phyloP scores from a whole-genome alignment of 2,329 filamentous ascomycete species.

The Xylariales sp. region DNA sequence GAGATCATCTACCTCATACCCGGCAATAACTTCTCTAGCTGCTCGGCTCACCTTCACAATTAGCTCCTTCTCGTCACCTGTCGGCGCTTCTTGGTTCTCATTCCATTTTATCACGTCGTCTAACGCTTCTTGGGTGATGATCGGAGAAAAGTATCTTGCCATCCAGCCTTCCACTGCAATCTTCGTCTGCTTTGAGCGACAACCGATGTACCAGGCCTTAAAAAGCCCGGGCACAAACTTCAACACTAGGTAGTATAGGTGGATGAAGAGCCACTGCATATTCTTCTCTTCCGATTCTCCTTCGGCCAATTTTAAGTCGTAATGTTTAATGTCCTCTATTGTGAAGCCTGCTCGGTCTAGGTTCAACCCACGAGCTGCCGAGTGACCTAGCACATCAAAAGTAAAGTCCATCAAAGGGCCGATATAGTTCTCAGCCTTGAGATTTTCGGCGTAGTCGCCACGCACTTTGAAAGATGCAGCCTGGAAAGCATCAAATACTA shows the following conservation, averaged over 20 bases:
- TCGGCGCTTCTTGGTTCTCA: slow-evolving; percentile 60
- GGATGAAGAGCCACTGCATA: slow-evolving; percentile 84
- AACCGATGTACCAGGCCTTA: slow-evolving; percentile 85
- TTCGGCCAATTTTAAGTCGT: slow-evolving; percentile 64
- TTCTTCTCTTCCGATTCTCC: slow-evolving; percentile 75
- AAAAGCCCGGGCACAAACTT: slow-evolving; percentile 82
- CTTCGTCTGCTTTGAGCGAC: slow-evolving; percentile 82
- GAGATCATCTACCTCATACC: slow-evolving; percentile 89
- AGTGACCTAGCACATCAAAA: slow-evolving; percentile 87
- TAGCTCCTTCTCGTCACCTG: slow-evolving; percentile 66
- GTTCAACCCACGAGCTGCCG: slow-evolving; percentile 77
- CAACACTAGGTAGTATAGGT: slow-evolving; percentile 86
- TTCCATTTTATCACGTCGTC: slow-evolving; percentile 77
- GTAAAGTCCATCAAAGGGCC: slow-evolving; percentile 78
- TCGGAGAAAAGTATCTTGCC: slow-evolving; percentile 80
- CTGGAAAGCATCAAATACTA: slow-evolving; percentile 87
- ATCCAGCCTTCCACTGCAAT: slow-evolving; percentile 87
- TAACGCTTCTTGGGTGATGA: slow-evolving; percentile 74
- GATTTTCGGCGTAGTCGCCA: slow-evolving; percentile 79
- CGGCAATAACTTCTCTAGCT: slow-evolving; percentile 81
- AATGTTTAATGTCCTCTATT: slow-evolving; percentile 64
- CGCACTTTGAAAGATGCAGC: slow-evolving; percentile 85
- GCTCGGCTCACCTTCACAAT: slow-evolving; percentile 77
- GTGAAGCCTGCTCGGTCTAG: slow-evolving; percentile 75
- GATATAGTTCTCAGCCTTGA: slow-evolving; percentile 80